Conservation (phyloP, 257 asterid genomes). For the Forsythia suspensa region DNA sequence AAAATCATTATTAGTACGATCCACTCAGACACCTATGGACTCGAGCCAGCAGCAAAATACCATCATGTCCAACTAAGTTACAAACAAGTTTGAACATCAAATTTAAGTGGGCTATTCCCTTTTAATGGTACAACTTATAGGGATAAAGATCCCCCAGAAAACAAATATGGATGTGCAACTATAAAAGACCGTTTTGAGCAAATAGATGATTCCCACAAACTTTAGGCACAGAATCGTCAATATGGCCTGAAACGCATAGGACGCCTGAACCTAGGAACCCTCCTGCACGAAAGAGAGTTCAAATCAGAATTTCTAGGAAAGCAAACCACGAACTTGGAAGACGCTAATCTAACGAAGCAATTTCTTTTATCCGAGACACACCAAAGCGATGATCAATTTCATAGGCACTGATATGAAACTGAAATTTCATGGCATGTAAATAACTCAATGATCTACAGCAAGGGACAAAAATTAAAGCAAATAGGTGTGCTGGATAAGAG, state of each 20-base stretch:
- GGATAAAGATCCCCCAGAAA: background rate
- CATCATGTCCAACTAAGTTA: slow-evolving; percentile 13
- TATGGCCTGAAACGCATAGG: slow-evolving; percentile 67
- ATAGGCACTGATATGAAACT: background rate
- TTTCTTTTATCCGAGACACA: background rate
- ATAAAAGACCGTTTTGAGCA: slow-evolving; percentile 16
- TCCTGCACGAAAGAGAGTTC: slow-evolving; percentile 39
- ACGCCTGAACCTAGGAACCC: slow-evolving; percentile 68
- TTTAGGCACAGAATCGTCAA: slow-evolving; percentile 17
- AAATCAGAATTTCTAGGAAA: background rate
- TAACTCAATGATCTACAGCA: background rate
- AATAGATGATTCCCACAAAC: too few relatives aligned
- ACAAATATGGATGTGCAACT: slow-evolving; percentile 13
- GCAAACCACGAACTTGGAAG: background rate
- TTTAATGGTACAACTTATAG: slow-evolving; percentile 12
- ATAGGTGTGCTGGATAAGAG: background rate
- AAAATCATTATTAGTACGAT: background rate
- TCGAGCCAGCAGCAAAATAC: background rate
- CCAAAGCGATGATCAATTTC: background rate
- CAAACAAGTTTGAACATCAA: slow-evolving; percentile 26
- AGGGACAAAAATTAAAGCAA: background rate
- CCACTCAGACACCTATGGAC: background rate
- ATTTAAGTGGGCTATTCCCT: slow-evolving; percentile 28
- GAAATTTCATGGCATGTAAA: background rate
- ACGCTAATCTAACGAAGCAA: background rate